Evolutionary conservation across 148 eudicot species (phyloP), one percentile per base, ranked within the genome.

Genomic region (Fagopyrum homotropicum): DNA sequence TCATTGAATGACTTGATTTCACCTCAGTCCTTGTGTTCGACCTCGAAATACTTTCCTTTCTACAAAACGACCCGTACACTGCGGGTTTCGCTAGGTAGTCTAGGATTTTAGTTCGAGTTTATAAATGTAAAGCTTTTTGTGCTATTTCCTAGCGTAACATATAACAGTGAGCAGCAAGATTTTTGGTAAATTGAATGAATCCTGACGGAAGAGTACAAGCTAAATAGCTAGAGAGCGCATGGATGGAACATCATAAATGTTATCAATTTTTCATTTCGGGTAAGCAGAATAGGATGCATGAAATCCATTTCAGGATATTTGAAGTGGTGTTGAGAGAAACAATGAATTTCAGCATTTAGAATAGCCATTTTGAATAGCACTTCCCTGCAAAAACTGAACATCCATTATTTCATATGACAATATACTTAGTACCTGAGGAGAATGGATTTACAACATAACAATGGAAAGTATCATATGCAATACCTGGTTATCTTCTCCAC

Each of bases 401-500:
- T 30, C 35, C 35, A 1, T 30, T 30, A 3, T 51, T 51, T 51
- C 9, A 51, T 9, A 7, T 22, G 10, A 26, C 45, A 19, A 64
- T 4, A 10, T 19, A 26, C 4, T 22, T 8, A 22, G 71, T 35
- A 9, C 71, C 6, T 3, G 10, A 29, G 30, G 45, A 7, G 45
- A 9, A 15, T 8, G 35, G 35, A 30, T 30, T 30, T 30, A 52
- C 19, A 52, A 52, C 5, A 52, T 8, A 52, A 22, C 12, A 26
- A 26, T 1, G 29, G 4, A 72, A 49, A 50, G 54, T 30, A 49
- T 9, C 22, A 11, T 9, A 72, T 29, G 7, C 19, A 61, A 4
- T n/a, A 86, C 91, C 94, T 94, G 97, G 83, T 85, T 91, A 79
- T 84, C 83, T 57, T 84, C 82, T 69, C 78, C 86, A 75, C 88